These are phyloP conservation scores for Aegilops speltoides DNA, from an alignment of 176 grass and related monocot species.

Conservation along the genomic window DNA sequence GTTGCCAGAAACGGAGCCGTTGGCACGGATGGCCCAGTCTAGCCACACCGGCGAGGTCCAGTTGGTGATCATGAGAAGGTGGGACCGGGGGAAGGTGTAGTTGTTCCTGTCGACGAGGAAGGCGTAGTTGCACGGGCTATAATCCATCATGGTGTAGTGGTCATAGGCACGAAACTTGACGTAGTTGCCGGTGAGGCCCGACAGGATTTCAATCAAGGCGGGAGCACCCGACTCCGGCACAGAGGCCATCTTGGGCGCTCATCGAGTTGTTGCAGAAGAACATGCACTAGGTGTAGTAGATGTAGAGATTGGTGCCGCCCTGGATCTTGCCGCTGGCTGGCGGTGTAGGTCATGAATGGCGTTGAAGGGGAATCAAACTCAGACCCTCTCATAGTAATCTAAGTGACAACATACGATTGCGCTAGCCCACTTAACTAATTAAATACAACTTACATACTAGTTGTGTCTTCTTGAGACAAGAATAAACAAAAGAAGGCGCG, in stretches of 20 bases:
- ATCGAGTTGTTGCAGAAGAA: not conserved
- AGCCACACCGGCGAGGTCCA: not conserved
- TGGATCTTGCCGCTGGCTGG: not conserved
- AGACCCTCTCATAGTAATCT: too few species aligned
- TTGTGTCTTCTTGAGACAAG: too few species aligned
- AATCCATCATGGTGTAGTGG: not conserved
- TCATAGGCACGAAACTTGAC: not conserved
- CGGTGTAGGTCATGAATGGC: too few species aligned
- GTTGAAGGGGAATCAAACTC: too few species aligned
- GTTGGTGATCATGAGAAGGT: not conserved
- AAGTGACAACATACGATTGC: too few species aligned
- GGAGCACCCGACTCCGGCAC: conserved; percentile 9
- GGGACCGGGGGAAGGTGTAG: not conserved
- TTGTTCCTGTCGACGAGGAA: not conserved
- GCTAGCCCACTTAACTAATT: too few species aligned
- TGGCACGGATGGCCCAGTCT: not conserved
- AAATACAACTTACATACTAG: too few species aligned
- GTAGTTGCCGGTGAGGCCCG: not conserved
- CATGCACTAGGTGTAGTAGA: not conserved
- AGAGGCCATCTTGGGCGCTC: not conserved
- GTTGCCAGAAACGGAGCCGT: too few species aligned
- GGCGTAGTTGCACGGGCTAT: not conserved
- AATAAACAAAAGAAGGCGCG: too few species aligned
- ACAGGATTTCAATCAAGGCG: conserved; percentile 6
- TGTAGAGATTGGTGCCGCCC: not conserved